Evolutionary conservation across 495 filamentous ascomycete genomes (phyloP).

Genomic region (Bathelium albidoporum): DNA sequence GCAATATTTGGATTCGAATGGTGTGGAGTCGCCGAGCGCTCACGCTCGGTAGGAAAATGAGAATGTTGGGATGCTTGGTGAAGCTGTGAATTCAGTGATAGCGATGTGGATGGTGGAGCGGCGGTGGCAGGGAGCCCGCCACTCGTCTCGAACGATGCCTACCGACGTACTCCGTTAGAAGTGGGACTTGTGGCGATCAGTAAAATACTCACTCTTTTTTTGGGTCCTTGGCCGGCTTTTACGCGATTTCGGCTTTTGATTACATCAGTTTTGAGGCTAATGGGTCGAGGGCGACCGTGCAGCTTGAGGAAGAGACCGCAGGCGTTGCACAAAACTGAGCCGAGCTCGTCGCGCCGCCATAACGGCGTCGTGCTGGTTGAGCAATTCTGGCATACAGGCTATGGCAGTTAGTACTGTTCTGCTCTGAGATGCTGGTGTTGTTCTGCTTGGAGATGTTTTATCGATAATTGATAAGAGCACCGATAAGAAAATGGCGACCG

Average conservation of each 20-base stretch:
- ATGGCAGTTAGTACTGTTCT: slow-evolving; percentile 29
- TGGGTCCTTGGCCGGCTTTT: slow-evolving; percentile 77
- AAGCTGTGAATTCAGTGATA: neutral
- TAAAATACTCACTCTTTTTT: slow-evolving; percentile 54
- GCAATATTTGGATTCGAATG: slow-evolving; percentile 48
- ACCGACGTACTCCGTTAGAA: neutral
- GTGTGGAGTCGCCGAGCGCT: neutral
- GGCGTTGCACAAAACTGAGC: slow-evolving; percentile 97
- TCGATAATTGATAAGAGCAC: slow-evolving; percentile 7
- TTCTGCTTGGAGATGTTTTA: neutral
- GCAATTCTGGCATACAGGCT: slow-evolving; percentile 98
- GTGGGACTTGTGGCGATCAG: neutral
- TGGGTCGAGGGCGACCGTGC: slow-evolving; percentile 83
- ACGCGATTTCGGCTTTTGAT: slow-evolving; percentile 99
- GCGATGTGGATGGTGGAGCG: neutral
- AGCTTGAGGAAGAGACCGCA: slow-evolving; percentile 96
- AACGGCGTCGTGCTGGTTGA: slow-evolving; percentile 88
- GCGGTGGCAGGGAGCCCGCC: slow-evolving; percentile 29
- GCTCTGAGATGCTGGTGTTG: neutral
- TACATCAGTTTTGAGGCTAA: slow-evolving; percentile 95
- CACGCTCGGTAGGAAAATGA: slow-evolving; percentile 34
- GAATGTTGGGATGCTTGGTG: slow-evolving; percentile 22
- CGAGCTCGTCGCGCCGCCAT: slow-evolving; percentile 93
- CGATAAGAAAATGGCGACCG: neutral
- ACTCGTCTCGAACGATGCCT: slow-evolving; percentile 18